phyloP scores from a whole-genome alignment of 176 grass and related monocot species.

The Tuctoria greenei region DNA sequence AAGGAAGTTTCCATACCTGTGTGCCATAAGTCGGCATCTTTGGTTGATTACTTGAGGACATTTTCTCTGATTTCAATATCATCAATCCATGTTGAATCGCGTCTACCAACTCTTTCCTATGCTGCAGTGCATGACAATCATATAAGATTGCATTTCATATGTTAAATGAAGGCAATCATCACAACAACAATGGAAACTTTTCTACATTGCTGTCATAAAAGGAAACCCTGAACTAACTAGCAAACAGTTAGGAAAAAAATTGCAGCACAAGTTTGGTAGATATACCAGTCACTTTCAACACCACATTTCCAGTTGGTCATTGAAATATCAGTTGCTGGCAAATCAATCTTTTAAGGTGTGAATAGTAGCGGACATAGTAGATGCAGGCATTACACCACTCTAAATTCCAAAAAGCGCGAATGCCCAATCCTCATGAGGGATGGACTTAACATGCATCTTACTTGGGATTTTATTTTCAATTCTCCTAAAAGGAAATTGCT shows the following conservation, averaged over 20 bases:
- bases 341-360: background rate
- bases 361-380: background rate
- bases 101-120: conserved; percentile 85
- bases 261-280: conserved; percentile 23
- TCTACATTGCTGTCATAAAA: conserved; percentile 1
- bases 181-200: conserved; percentile 17
- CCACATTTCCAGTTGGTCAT: conserved; percentile 8
- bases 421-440: background rate
- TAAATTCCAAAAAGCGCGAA: background rate
- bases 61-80: conserved; percentile 90
- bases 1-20: conserved; percentile 56
- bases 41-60: conserved; percentile 68
- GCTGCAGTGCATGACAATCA: conserved; percentile 49
- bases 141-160: conserved; percentile 1
- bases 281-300: background rate
- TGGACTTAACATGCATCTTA: background rate
- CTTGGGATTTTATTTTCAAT: conserved; percentile 12
- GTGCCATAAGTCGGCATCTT: conserved; percentile 99
- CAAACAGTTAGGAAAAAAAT: background rate
- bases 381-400: background rate
- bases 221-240: conserved; percentile 3
- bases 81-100: conserved; percentile 83
- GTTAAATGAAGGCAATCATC: background rate
- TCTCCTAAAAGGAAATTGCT: background rate
- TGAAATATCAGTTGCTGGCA: conserved; percentile 14